phyloP scores from a whole-genome alignment of 257 asterid genomes.

The Solanum clarkiae region DNA sequence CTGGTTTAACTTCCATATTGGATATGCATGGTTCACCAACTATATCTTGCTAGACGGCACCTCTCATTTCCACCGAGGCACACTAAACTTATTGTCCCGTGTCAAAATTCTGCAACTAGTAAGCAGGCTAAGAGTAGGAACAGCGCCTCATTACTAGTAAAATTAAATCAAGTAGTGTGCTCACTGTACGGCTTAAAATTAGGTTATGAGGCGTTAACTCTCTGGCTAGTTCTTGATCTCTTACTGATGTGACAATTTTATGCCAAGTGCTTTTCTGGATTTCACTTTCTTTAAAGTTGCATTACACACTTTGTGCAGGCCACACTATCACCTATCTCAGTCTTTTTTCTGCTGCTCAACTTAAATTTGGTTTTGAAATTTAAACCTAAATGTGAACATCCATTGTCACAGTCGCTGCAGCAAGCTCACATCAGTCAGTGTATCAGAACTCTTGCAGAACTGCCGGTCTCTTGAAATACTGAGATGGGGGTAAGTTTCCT shows the following conservation, averaged over 20 bases:
- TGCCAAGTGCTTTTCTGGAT: not conserved
- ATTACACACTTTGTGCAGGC: not conserved
- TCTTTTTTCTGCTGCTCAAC: not conserved
- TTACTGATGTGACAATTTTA: not conserved
- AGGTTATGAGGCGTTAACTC: not conserved
- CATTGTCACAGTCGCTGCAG: constrained; percentile 49
- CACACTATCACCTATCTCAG: not conserved
- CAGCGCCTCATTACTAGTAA: not conserved
- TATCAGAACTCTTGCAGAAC: constrained; percentile 51
- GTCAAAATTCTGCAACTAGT: not conserved
- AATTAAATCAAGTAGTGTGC: not conserved
- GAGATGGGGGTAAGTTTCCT: constrained; percentile 88
- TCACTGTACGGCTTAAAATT: not conserved
- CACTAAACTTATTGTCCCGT: not conserved
- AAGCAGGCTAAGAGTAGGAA: not conserved
- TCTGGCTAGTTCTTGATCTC: not conserved
- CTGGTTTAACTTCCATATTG: not conserved
- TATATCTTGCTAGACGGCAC: not conserved
- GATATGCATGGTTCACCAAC: not conserved
- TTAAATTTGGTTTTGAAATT: constrained; percentile 2
- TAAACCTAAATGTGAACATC: not conserved
- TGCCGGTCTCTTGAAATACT: constrained; percentile 63
- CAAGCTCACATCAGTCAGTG: constrained; percentile 57
- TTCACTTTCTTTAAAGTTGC: not conserved
- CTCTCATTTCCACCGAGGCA: not conserved